Conservation (phyloP, 1,284 basidiomycete genomes). For the Irpex sp. region DNA sequence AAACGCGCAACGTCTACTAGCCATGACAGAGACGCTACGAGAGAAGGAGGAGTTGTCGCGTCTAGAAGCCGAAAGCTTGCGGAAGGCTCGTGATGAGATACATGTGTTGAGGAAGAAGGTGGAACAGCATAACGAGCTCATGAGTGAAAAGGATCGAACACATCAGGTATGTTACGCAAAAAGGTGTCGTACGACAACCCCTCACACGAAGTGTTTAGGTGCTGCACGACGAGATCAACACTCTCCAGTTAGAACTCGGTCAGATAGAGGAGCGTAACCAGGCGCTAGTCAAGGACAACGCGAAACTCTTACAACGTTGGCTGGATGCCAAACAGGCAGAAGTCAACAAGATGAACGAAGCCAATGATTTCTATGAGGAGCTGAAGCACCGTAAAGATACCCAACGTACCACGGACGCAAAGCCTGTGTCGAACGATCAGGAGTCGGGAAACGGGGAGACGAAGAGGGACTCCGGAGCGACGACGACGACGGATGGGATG, state of each 20-base stretch:
- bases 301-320: constrained; percentile 92
- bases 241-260: constrained; percentile 84
- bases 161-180: constrained; percentile 61
- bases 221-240: constrained; percentile 91
- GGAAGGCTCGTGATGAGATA: constrained; percentile 72
- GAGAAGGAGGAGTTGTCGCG: constrained; percentile 86
- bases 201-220: constrained; percentile 47
- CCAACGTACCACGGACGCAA: constrained; percentile 28
- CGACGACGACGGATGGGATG: constrained; percentile 69
- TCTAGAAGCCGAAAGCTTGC: constrained; percentile 72
- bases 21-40: constrained; percentile 91
- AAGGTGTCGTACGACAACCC: background rate
- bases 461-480: constrained; percentile 42
- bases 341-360: constrained; percentile 94
- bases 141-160: constrained; percentile 85
- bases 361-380: constrained; percentile 79
- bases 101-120: constrained; percentile 68
- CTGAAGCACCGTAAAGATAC: constrained; percentile 69
- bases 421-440: constrained; percentile 19
- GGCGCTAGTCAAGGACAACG: constrained; percentile 88
- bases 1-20: constrained; percentile 88
- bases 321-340: constrained; percentile 91
- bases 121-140: constrained; percentile 81
- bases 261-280: constrained; percentile 88
- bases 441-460: constrained; percentile 33